These are phyloP conservation scores for Dothideomycetes sp. DNA, from an alignment of 2,329 filamentous ascomycete species.

Conservation along the genomic window DNA sequence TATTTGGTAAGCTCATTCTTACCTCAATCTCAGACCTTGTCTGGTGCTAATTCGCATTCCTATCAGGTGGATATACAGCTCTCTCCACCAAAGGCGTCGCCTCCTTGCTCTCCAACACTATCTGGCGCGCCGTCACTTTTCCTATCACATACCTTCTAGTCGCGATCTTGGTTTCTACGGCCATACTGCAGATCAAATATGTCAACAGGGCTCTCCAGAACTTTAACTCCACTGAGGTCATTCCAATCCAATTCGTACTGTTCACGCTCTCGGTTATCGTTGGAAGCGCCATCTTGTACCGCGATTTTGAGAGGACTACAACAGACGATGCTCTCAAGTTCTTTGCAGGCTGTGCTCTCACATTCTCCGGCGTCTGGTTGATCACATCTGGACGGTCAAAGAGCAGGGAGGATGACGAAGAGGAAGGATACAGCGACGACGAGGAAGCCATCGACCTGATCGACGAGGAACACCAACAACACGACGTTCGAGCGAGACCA, in stretches of 20 bases:
- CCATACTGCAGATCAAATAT: constrained; percentile 94
- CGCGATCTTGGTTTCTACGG: constrained; percentile 68
- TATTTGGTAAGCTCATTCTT: constrained; percentile 64
- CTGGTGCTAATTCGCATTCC: constrained; percentile 1
- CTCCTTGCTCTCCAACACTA: constrained; percentile 82
- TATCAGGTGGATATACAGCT: constrained; percentile 81
- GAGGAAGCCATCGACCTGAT: constrained; percentile 35
- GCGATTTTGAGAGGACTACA: constrained; percentile 83
- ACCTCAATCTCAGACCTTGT: background rate
- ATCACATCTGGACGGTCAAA: constrained; percentile 74
- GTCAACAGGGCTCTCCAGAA: constrained; percentile 82
- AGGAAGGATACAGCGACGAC: constrained; percentile 26
- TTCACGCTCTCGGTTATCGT: constrained; percentile 95
- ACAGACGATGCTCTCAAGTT: constrained; percentile 71
- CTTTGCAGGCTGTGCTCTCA: constrained; percentile 78
- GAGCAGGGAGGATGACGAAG: constrained; percentile 47
- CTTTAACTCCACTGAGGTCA: constrained; percentile 96
- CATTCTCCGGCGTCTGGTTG: constrained; percentile 93
- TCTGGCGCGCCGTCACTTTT: constrained; percentile 82
- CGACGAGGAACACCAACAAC: constrained; percentile 28
- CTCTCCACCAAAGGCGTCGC: constrained; percentile 94
- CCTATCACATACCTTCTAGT: constrained; percentile 86
- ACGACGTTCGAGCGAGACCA: constrained; percentile 21
- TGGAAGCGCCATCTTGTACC: constrained; percentile 84
- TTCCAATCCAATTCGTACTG: constrained; percentile 92